Evolutionary conservation across 768 basidiomycete genomes (phyloP).

Genomic region (Baorangia bicolor): DNA sequence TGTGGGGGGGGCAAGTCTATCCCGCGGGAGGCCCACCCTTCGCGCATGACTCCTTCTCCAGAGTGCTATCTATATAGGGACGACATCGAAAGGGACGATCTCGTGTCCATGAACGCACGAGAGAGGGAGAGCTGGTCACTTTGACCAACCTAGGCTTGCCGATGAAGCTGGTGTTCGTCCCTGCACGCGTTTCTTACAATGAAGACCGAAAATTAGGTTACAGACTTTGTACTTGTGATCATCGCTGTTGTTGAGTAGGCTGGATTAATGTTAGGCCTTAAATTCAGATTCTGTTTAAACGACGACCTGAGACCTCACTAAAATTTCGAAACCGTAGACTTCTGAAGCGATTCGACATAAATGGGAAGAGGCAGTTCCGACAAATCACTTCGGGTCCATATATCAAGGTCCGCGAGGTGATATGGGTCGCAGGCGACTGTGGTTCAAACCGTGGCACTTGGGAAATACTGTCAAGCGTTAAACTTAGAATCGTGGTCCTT

Average conservation of each 20-base stretch:
- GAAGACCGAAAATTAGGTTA: background rate
- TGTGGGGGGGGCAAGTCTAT: background rate
- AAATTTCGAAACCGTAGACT: background rate
- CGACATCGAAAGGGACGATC: background rate
- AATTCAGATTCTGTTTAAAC: no score
- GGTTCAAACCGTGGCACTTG: background rate
- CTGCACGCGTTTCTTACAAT: background rate
- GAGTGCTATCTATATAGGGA: background rate
- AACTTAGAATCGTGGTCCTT: background rate
- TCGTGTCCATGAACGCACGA: background rate
- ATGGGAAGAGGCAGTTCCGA: background rate
- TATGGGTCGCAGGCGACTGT: no score
- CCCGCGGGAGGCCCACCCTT: background rate
- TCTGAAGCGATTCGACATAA: background rate
- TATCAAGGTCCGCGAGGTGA: background rate
- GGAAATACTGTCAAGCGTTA: background rate
- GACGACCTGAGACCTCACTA: background rate
- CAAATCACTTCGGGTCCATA: background rate
- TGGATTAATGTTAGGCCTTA: no score
- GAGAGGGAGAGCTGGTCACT: background rate
- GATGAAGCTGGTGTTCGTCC: background rate
- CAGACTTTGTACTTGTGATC: background rate
- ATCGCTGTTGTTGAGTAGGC: no score
- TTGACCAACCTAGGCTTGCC: background rate
- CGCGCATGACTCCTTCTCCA: background rate